These are phyloP conservation scores for Rhododendron kiyosumense DNA, from an alignment of 148 eudicot species.

Conservation along the genomic window DNA sequence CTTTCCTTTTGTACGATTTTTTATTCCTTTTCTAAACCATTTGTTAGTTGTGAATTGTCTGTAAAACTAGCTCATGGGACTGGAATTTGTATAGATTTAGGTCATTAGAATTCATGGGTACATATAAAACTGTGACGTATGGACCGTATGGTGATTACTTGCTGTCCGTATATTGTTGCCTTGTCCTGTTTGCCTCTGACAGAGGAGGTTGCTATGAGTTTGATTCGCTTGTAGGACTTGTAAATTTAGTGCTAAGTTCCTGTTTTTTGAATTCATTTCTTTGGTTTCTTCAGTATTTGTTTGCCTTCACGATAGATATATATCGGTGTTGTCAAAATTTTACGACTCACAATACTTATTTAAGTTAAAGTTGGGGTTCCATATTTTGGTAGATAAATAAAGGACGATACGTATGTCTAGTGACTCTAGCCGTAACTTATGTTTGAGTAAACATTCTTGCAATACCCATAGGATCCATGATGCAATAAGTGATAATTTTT, in stretches of 20 bases:
- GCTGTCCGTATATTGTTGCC: background rate
- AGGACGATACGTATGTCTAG: background rate
- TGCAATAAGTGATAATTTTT: background rate
- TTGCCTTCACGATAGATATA: background rate
- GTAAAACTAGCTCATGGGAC: background rate
- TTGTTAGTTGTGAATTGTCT: background rate
- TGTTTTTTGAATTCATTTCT: background rate
- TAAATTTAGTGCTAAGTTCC: constrained; percentile 2
- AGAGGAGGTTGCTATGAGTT: constrained; percentile 2
- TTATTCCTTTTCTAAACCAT: background rate
- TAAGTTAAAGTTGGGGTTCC: too few relatives aligned
- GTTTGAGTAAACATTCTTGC: background rate
- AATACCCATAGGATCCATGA: background rate
- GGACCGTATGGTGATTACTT: background rate
- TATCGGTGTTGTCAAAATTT: background rate
- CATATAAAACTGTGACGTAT: too few relatives aligned
- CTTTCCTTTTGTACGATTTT: background rate
- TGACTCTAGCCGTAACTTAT: background rate
- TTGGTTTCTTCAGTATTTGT: background rate
- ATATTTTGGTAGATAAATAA: background rate
- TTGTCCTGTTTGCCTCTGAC: background rate
- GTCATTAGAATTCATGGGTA: background rate
- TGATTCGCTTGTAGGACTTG: background rate
- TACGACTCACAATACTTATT: background rate
- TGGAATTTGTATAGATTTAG: background rate